Base-by-base conservation (phyloP, 169 alveolate genomes). In the Plasmodium chabaudi region DNA sequence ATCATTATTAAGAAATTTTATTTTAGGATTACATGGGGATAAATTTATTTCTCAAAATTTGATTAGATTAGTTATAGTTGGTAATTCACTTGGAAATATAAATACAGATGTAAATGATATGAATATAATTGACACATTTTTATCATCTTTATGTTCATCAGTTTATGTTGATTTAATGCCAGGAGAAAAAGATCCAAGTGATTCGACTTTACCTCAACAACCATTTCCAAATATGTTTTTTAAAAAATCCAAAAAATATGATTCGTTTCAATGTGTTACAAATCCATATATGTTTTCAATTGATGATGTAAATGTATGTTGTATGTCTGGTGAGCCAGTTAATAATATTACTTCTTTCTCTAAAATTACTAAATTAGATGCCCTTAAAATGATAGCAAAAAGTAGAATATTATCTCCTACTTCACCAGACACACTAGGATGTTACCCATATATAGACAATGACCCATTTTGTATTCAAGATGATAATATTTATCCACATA, bases 301-400 rank as follows among this genome's bases (percentile, higher is more conserved):
- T 17, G 93, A 91, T n/a, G 27, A 86, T 55, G 94, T 92, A 65
- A 69, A 89, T 34, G 13, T 71, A n/a, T 82, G 84, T n/a, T 93
- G 95, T 47, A 87, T 90, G 87, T 86, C 95, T 44, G 95, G 95
- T 19, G 95, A 93, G 57, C 93, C 95, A n/a, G 92, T 93, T 34
- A n/a, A 49, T 25, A 87, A 91, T 64, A 69, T 91, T 17, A 56
- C 71, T 61, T 75, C 89, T 68, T 87, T 69, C 51, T 91, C 95
- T 0, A 64, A 55, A 17, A 64, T 60, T 47, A 23, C 47, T 4
- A 60, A 73, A 21, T 1, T 72, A 19, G 91, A 87, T 49, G 93
- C 95, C 1, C 79, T 93, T 6, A 55, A 64, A 47, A 70, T 88
- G 59, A 75, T 88, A 51, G 94, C 91, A 0, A 63, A 93, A 69